Evolutionary conservation across 2,329 filamentous ascomycete genomes (phyloP).

Genomic region (Ceratocystis harringtonii): DNA sequence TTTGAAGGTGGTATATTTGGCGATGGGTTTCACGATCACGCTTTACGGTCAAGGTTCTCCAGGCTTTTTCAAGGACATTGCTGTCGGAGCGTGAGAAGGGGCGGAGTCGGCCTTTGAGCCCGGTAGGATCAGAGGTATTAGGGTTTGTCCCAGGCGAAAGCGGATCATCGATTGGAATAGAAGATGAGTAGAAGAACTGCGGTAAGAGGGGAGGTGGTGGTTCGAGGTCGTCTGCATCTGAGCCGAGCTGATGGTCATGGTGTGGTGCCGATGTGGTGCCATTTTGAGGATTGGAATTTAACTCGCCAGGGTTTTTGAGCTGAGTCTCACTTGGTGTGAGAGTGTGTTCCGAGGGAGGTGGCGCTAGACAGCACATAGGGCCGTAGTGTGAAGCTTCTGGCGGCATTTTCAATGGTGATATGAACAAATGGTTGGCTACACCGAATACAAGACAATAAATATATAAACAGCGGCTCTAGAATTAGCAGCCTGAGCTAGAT

Average conservation of each 20-base stretch:
- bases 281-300: not conserved
- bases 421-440: not conserved
- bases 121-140: slow-evolving; percentile 30
- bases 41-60: slow-evolving; percentile 45
- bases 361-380: slow-evolving; percentile 41
- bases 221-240: slow-evolving; percentile 30
- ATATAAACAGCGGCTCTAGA: not conserved
- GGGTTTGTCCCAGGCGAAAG: slow-evolving; percentile 50
- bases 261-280: not conserved
- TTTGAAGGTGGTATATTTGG: slow-evolving; percentile 20
- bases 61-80: slow-evolving; percentile 61
- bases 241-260: slow-evolving; percentile 13
- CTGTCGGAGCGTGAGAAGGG: slow-evolving; percentile 73
- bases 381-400: slow-evolving; percentile 23
- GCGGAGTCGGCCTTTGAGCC: slow-evolving; percentile 45
- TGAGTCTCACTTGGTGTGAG: not conserved
- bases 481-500: too few relatives aligned
- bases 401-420: not conserved
- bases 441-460: not conserved
- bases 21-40: slow-evolving; percentile 35
- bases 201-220: slow-evolving; percentile 44
- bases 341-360: slow-evolving; percentile 19
- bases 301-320: not conserved
- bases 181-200: slow-evolving; percentile 76
- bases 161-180: slow-evolving; percentile 74